These are phyloP conservation scores for Aspergillus vadensis DNA, from an alignment of 2,329 filamentous ascomycete genomes.

Conservation along the genomic window DNA sequence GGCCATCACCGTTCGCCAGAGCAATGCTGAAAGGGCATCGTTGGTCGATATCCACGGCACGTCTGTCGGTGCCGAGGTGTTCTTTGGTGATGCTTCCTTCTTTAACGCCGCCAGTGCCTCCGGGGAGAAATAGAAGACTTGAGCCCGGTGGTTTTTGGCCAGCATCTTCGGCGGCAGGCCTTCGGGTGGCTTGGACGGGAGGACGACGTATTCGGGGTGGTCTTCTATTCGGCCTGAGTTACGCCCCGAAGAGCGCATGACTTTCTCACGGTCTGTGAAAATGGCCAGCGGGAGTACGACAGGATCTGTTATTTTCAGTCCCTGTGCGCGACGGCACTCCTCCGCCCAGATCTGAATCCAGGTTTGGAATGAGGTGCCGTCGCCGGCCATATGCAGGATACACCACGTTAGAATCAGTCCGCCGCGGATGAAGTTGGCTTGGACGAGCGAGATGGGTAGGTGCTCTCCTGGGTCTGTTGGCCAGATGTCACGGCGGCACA, in stretches of 20 bases:
- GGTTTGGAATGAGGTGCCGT: slow-evolving; percentile 35
- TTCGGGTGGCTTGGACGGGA: slow-evolving; percentile 32
- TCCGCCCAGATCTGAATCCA: slow-evolving; percentile 42
- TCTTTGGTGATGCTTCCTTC: slow-evolving; percentile 32
- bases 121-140: slow-evolving; percentile 36
- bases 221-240: slow-evolving; percentile 30
- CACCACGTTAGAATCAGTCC: slow-evolving; percentile 52
- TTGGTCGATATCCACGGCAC: slow-evolving; percentile 37
- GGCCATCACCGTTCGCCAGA: slow-evolving; percentile 38
- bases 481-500: slow-evolving; percentile 32
- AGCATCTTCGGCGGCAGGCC: slow-evolving; percentile 37
- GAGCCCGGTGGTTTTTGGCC: slow-evolving; percentile 34
- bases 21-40: slow-evolving; percentile 40
- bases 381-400: slow-evolving; percentile 39
- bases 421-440: slow-evolving; percentile 53
- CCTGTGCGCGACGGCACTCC: slow-evolving; percentile 37
- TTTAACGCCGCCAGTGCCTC: slow-evolving; percentile 34
- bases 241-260: slow-evolving; percentile 33
- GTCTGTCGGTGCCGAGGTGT: slow-evolving; percentile 28
- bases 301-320: slow-evolving; percentile 22
- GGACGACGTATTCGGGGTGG: slow-evolving; percentile 37
- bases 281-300: slow-evolving; percentile 30
- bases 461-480: slow-evolving; percentile 41
- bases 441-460: slow-evolving; percentile 44
- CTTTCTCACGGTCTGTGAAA: slow-evolving; percentile 34